phyloP scores from a whole-genome alignment of 2,329 filamentous ascomycete species.

The Torrubiella hemipterigena region DNA sequence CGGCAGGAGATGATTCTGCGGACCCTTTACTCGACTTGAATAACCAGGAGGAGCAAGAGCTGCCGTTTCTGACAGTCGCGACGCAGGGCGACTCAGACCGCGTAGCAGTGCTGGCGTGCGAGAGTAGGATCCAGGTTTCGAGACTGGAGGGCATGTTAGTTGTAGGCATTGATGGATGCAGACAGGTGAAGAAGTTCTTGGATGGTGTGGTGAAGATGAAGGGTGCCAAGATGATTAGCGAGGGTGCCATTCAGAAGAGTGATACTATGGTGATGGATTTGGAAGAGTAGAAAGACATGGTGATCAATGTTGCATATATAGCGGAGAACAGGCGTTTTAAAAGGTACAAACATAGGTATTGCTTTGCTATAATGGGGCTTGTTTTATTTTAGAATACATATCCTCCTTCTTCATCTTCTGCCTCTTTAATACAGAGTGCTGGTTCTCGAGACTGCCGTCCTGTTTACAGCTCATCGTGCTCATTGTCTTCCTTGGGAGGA shows the following conservation, averaged over 20 bases:
- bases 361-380: too few relatives aligned
- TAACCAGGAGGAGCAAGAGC: constrained; percentile 68
- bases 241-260: constrained; percentile 37
- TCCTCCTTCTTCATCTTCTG: too few relatives aligned
- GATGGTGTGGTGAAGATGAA: constrained; percentile 68
- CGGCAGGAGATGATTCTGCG: constrained; percentile 52
- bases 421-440: too few relatives aligned
- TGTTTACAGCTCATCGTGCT: constrained; percentile 38
- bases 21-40: constrained; percentile 77
- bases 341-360: too few relatives aligned
- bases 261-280: constrained; percentile 38
- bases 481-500: constrained; percentile 12
- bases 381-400: too few relatives aligned
- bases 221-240: constrained; percentile 50
- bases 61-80: constrained; percentile 79
- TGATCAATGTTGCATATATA: too few relatives aligned
- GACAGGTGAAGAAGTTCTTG: constrained; percentile 68
- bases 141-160: constrained; percentile 87
- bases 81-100: constrained; percentile 65
- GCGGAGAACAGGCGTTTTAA: too few relatives aligned
- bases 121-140: constrained; percentile 73
- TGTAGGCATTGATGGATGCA: constrained; percentile 84
- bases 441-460: too few relatives aligned
- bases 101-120: constrained; percentile 71
- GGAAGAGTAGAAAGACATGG: constrained; percentile 24